These are phyloP conservation scores for Brasilioporus rufonigricans DNA, from an alignment of 768 basidiomycete species.

Conservation along the genomic window DNA sequence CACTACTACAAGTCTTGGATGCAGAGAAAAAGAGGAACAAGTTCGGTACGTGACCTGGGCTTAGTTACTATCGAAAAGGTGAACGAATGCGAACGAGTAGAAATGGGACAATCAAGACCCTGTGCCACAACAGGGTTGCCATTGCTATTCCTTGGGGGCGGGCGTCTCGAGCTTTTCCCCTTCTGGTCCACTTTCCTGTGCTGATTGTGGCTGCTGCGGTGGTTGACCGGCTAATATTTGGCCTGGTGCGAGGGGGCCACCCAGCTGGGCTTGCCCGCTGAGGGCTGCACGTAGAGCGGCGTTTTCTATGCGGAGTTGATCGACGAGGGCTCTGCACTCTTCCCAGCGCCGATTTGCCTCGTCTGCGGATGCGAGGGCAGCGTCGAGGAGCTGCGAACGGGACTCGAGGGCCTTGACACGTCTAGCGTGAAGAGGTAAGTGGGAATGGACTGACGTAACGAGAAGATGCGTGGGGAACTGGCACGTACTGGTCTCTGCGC, in stretches of 20 bases:
- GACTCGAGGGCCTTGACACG: constrained; percentile 87
- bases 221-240: constrained; percentile 25
- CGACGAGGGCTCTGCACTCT: constrained; percentile 86
- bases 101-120: not conserved
- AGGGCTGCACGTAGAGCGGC: constrained; percentile 73
- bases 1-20: constrained; percentile 15
- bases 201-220: constrained; percentile 18
- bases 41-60: constrained; percentile 12
- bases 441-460: not conserved
- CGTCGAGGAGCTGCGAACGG: constrained; percentile 80
- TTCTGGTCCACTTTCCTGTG: constrained; percentile 25
- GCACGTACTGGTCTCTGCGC: constrained; percentile 78
- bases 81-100: constrained; percentile 4
- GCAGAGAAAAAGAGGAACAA: not conserved
- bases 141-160: constrained; percentile 22
- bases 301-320: constrained; percentile 83
- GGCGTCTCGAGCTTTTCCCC: constrained; percentile 28
- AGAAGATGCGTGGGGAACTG: not conserved
- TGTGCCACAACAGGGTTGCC: not conserved
- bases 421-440: constrained; percentile 38
- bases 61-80: constrained; percentile 4
- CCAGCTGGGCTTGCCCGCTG: constrained; percentile 38
- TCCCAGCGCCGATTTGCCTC: constrained; percentile 90
- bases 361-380: constrained; percentile 82
- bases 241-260: constrained; percentile 29